These are phyloP conservation scores for Plectosphaerella sp. DNA, from an alignment of 2,329 filamentous ascomycete species.

Conservation along the genomic window DNA sequence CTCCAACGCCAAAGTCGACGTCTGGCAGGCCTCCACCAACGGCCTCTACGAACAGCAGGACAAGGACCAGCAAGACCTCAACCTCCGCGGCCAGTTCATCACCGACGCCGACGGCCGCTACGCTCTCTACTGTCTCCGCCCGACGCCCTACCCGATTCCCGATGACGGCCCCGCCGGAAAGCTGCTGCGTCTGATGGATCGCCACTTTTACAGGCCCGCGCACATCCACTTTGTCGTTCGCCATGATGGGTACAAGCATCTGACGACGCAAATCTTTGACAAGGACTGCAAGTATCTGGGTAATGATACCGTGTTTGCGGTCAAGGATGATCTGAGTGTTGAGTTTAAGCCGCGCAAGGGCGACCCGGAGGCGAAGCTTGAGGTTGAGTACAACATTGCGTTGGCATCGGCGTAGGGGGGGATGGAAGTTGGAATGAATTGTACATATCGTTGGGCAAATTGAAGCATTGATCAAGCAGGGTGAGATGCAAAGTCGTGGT, in stretches of 20 bases:
- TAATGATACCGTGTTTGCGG: slow-evolving; percentile 49
- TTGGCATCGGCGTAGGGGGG: slow-evolving; percentile 20
- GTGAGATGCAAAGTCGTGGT: too few relatives aligned
- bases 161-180: slow-evolving; percentile 48
- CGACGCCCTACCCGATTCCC: slow-evolving; percentile 42
- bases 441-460: too few relatives aligned
- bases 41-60: slow-evolving; percentile 63
- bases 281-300: slow-evolving; percentile 56
- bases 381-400: slow-evolving; percentile 58
- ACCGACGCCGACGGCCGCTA: slow-evolving; percentile 61
- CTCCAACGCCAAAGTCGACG: slow-evolving; percentile 62
- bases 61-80: slow-evolving; percentile 54
- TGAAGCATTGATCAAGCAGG: too few relatives aligned
- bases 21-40: slow-evolving; percentile 79
- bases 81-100: slow-evolving; percentile 62
- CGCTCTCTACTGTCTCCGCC: slow-evolving; percentile 49
- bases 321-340: slow-evolving; percentile 45
- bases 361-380: slow-evolving; percentile 45
- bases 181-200: slow-evolving; percentile 48
- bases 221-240: slow-evolving; percentile 54
- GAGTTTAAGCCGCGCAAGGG: slow-evolving; percentile 31
- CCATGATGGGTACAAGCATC: slow-evolving; percentile 56
- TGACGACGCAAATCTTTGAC: slow-evolving; percentile 75
- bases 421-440: too few relatives aligned
- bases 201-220: slow-evolving; percentile 52